A percentile compares a stretch with the other conserved stretches of the same genome.
phyloP scores from a whole-genome alignment of 164 flowering plant genomes.

The Magnolia officinalis region DNA sequence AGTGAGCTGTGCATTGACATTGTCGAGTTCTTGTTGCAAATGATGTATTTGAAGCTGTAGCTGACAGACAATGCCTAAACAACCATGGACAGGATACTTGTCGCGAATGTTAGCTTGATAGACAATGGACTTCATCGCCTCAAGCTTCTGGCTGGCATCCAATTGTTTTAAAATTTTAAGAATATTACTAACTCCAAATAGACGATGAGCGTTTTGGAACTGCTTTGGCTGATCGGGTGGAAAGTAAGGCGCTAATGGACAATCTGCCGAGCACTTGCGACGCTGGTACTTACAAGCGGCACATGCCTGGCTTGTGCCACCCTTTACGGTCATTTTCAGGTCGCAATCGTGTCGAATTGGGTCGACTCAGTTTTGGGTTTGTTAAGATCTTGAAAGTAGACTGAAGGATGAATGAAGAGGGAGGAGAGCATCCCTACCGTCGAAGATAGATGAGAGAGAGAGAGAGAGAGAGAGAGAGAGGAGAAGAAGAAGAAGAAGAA shows the following conservation, averaged over 20 bases:
- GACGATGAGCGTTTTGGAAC: constrained; percentile 52
- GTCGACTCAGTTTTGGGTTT: not conserved
- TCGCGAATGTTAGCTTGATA: constrained; percentile 37
- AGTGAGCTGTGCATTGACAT: constrained; percentile 43
- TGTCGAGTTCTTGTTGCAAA: constrained; percentile 43
- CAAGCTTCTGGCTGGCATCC: constrained; percentile 14
- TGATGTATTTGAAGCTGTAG: constrained; percentile 19
- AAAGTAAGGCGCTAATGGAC: constrained; percentile 59
- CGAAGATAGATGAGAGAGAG: not conserved
- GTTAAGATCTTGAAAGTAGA: too few relatives aligned
- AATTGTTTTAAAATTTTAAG: constrained; percentile 29
- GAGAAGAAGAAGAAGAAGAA: too few relatives aligned
- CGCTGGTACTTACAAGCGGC: constrained; percentile 71
- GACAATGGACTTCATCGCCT: constrained; percentile 40
- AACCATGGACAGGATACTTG: constrained; percentile 42
- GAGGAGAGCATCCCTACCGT: not conserved
- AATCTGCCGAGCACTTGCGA: constrained; percentile 47
- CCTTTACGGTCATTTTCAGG: constrained; percentile 30
- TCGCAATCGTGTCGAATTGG: not conserved
- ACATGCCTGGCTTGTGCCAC: constrained; percentile 51
- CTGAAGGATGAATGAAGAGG: not conserved
- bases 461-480: too few relatives aligned
- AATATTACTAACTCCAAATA: constrained; percentile 56
- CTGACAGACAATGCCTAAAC: constrained; percentile 20
- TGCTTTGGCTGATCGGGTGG: constrained; percentile 38